These are phyloP conservation scores for Tolypocladium tundrense DNA, from an alignment of 2,329 filamentous ascomycete species.

Conservation along the genomic window DNA sequence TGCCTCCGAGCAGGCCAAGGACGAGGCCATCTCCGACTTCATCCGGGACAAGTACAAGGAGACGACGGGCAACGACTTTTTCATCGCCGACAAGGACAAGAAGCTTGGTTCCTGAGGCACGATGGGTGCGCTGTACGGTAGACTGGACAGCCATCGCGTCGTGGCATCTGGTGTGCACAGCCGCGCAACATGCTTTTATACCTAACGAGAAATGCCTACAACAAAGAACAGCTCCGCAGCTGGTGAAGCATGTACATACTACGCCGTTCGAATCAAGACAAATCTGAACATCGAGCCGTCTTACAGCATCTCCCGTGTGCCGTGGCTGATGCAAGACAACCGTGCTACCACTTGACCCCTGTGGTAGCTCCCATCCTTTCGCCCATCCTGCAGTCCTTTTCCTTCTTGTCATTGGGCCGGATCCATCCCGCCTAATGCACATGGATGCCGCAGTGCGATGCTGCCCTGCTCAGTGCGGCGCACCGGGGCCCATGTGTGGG, in stretches of 20 bases:
- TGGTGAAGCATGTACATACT: no score
- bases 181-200: background rate
- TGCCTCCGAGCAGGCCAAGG: slow-evolving; percentile 73
- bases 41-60: slow-evolving; percentile 63
- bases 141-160: no score
- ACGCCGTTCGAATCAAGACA: background rate
- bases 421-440: background rate
- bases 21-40: slow-evolving; percentile 66
- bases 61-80: slow-evolving; percentile 56
- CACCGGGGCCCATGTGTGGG: background rate
- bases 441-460: background rate
- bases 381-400: background rate
- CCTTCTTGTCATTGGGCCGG: background rate
- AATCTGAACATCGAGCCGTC: background rate
- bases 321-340: background rate
- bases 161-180: background rate
- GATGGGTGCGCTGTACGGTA: background rate
- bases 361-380: background rate
- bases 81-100: slow-evolving; percentile 57
- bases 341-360: background rate
- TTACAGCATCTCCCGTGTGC: background rate
- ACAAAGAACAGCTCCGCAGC: no score
- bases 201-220: background rate
- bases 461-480: background rate
- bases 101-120: slow-evolving; percentile 14